Evolutionary conservation across 2,329 filamentous ascomycete genomes (phyloP).

Genomic region (Aureobasidium sp.): DNA sequence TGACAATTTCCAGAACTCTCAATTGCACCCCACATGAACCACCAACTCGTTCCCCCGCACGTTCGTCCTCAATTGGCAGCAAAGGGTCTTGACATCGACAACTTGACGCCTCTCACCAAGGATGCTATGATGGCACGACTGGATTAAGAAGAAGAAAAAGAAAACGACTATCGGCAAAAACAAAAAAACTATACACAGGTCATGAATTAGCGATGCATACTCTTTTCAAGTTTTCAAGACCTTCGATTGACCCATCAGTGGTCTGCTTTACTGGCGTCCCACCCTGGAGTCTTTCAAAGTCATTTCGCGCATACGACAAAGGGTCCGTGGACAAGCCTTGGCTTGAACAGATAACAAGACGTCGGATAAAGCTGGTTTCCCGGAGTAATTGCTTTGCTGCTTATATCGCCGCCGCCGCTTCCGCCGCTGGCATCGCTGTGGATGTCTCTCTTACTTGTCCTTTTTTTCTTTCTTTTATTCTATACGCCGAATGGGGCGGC

Average conservation of each 20-base stretch:
- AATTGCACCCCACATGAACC: constrained; percentile 83
- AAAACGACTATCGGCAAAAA: constrained; percentile 3
- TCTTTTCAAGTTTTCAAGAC: constrained; percentile 10
- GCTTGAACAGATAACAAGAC: not conserved
- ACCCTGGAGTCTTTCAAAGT: constrained; percentile 1
- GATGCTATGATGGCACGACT: constrained; percentile 96
- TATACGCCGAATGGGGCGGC: not conserved
- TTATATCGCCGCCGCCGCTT: not conserved
- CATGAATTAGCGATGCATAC: constrained; percentile 14
- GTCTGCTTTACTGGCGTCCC: constrained; percentile 8
- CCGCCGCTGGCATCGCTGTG: constrained; percentile 4
- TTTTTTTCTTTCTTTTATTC: not conserved
- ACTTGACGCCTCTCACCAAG: constrained; percentile 82
- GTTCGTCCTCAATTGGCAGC: constrained; percentile 64
- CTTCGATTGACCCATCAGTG: constrained; percentile 3
- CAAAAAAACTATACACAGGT: constrained; percentile 11
- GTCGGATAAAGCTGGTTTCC: not conserved
- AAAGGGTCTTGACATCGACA: constrained; percentile 79
- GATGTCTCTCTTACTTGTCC: constrained; percentile 3
- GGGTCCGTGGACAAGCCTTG: not conserved
- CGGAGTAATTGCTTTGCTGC: constrained; percentile 9
- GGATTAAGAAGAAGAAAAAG: constrained; percentile 50
- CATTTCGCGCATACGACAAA: constrained; percentile 1
- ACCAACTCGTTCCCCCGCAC: constrained; percentile 77
- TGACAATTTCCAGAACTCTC: constrained; percentile 63